Base-by-base conservation (phyloP, 1,139 yeast genomes). In the Suhomyces wounanorum region DNA sequence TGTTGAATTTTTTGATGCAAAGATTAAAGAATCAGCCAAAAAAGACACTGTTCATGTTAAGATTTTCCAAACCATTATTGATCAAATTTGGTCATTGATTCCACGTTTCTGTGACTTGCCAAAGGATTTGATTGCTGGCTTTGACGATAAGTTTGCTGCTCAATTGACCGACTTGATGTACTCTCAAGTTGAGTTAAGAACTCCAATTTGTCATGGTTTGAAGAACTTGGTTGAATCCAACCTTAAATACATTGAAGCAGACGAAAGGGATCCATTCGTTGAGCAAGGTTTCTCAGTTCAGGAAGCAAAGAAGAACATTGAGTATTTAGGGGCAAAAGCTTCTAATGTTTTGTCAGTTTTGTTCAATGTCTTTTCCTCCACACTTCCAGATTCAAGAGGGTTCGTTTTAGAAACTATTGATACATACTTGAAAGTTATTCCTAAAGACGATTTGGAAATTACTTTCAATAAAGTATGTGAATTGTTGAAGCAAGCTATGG, bases 61-160 rank as follows among this genome's bases (percentile, higher is more conserved):
- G 68, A 82, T 92, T 49, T 88, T 87, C 64, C 81, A 83, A 61
- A 92, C 98, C 1, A 82, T 94, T 48, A 74, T 88, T 44, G 96
- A 89, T 64, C 99, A 94, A 75, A 78, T 91, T 45, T 92, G 98
- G 97, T 84, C 96, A 1, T 77, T 92, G 54, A 74, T 94, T 54
- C 97, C 99, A 14, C 87, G 85, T 58, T 94, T 91, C 68, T 87
- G 96, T 65, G 95, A 89, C 64, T 78, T 92, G 60, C 97, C 98
- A 36, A 76, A 73, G 38, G 99, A 95, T 68, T 73, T 91, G 56
- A 68, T 65, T 28, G 63, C 63, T 6, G 75, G 89, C 0, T 90
- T 92, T 63, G 82, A 83, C 52, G 89, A 86, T 63, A 78, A 78
- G 17, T 89, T 91, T 71, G 97, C 97, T 7, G 82, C 92, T 48